Percentiles rank a stretch among this genome's conserved stretches.
Evolutionary conservation across 441 rosid genomes (phyloP).

Genomic region (Populus hybrid): DNA sequence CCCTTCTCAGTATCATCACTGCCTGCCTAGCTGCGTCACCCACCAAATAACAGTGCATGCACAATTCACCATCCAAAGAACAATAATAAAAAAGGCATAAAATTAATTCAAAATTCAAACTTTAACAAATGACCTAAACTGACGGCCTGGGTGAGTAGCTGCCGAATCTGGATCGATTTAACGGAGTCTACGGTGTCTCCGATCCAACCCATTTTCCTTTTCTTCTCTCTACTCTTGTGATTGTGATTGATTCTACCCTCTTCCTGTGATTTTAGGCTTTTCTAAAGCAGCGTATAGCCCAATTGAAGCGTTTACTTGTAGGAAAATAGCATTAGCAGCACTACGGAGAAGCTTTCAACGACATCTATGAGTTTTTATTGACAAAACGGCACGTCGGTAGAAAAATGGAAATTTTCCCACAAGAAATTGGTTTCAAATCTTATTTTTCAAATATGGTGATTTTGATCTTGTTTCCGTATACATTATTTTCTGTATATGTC

Average conservation of each 20-base stretch:
- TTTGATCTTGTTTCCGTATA: neutral
- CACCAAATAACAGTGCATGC: neutral
- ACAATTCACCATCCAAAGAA: neutral
- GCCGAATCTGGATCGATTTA: constrained; percentile 73
- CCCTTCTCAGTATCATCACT: neutral
- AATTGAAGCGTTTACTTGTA: too few relatives aligned
- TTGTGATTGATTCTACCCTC: neutral
- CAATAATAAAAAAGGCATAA: too few relatives aligned
- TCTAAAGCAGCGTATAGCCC: neutral
- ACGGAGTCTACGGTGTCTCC: constrained; percentile 66
- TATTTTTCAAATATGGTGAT: neutral
- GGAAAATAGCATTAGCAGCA: neutral
- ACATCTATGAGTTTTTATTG: neutral
- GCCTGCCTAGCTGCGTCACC: neutral
- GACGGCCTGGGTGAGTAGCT: constrained; percentile 64
- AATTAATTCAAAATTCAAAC: neutral
- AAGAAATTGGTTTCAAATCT: neutral
- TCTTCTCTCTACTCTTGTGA: neutral
- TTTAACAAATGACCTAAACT: constrained; percentile 52
- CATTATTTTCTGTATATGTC: neutral
- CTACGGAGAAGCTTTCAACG: neutral
- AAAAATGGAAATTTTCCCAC: neutral
- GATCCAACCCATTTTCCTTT: constrained; percentile 59
- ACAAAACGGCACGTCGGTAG: neutral
- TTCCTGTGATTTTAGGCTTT: neutral